Conservation (phyloP, 2,329 filamentous ascomycete genomes). For the Paracoccidioides brasiliensis region DNA sequence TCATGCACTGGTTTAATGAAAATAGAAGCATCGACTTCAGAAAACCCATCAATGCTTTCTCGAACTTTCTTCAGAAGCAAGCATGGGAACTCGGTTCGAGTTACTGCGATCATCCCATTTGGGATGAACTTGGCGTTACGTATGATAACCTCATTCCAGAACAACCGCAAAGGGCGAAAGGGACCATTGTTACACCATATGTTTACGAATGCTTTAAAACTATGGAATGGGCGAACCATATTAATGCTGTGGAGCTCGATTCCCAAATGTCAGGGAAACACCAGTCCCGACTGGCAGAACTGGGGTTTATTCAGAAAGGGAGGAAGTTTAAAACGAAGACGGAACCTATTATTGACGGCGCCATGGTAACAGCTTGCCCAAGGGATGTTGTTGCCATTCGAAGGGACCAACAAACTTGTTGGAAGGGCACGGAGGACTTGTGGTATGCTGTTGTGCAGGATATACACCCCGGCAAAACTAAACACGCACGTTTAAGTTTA, state of each 20-base stretch:
- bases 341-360: not conserved
- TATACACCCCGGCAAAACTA: slow-evolving; percentile 25
- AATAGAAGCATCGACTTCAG: slow-evolving; percentile 48
- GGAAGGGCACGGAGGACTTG: slow-evolving; percentile 41
- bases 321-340: slow-evolving; percentile 1
- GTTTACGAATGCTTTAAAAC: slow-evolving; percentile 51
- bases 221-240: slow-evolving; percentile 41
- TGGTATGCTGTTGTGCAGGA: slow-evolving; percentile 62
- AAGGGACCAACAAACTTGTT: slow-evolving; percentile 39
- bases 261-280: slow-evolving; percentile 26
- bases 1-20: slow-evolving; percentile 43
- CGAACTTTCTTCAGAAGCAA: slow-evolving; percentile 54
- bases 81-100: slow-evolving; percentile 37
- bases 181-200: slow-evolving; percentile 59
- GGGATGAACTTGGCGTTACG: slow-evolving; percentile 37
- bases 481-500: slow-evolving; percentile 43
- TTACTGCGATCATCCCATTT: slow-evolving; percentile 35
- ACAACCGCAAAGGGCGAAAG: slow-evolving; percentile 6
- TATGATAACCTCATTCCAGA: slow-evolving; percentile 21
- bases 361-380: slow-evolving; percentile 16
- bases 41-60: slow-evolving; percentile 44
- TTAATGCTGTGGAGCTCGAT: slow-evolving; percentile 20
- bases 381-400: slow-evolving; percentile 39
- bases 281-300: slow-evolving; percentile 1
- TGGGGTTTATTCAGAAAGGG: slow-evolving; percentile 5